Conservation (phyloP, 2,329 filamentous ascomycete genomes). For the Sphaerulina populicola region DNA sequence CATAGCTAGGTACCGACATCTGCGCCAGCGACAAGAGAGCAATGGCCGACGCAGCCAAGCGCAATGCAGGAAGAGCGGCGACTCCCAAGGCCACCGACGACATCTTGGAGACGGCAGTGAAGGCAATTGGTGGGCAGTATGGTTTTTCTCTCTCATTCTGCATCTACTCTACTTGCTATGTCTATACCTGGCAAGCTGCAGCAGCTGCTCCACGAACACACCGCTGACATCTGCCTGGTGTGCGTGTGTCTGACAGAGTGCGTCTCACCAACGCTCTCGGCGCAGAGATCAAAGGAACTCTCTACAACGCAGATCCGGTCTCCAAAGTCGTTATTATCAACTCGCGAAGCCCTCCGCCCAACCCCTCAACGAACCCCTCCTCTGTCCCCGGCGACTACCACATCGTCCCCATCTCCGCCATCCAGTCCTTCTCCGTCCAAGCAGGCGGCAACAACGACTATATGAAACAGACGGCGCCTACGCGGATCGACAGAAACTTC, state of each 20-base stretch:
- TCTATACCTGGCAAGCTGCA: not conserved
- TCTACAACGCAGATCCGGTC: slow-evolving; percentile 54
- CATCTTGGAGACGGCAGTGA: slow-evolving; percentile 46
- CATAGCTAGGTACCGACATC: not conserved
- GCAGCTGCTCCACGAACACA: not conserved
- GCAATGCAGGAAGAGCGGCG: slow-evolving; percentile 49
- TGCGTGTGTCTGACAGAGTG: not conserved
- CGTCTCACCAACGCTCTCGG: slow-evolving; percentile 47
- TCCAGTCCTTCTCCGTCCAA: slow-evolving; percentile 50
- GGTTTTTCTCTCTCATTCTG: slow-evolving; percentile 22
- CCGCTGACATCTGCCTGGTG: no score
- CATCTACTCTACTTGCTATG: not conserved
- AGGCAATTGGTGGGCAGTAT: slow-evolving; percentile 55
- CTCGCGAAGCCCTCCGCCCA: slow-evolving; percentile 37
- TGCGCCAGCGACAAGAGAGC: not conserved
- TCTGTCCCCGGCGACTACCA: slow-evolving; percentile 46
- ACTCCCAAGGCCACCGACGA: slow-evolving; percentile 45
- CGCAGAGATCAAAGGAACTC: slow-evolving; percentile 51
- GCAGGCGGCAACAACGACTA: slow-evolving; percentile 34
- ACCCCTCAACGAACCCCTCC: slow-evolving; percentile 34
- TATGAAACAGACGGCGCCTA: slow-evolving; percentile 40
- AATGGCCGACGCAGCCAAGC: slow-evolving; percentile 52
- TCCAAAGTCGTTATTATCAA: slow-evolving; percentile 56
- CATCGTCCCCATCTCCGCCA: slow-evolving; percentile 52
- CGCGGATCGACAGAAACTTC: slow-evolving; percentile 48